phyloP scores from a whole-genome alignment of 2,329 filamentous ascomycete species.

The Dactylellina leptospora region DNA sequence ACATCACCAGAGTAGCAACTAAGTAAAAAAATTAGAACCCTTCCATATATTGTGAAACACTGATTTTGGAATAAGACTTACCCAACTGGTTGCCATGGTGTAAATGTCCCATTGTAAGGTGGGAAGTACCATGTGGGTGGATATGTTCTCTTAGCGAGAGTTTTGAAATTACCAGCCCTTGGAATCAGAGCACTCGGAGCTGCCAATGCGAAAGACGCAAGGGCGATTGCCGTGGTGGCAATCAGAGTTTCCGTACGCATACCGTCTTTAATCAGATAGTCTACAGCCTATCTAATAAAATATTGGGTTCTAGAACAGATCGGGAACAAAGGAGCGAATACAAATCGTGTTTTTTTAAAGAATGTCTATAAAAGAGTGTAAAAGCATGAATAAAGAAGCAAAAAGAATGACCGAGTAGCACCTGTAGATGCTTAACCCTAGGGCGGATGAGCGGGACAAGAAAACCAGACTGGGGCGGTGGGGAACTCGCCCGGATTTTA shows the following conservation, averaged over 20 bases:
- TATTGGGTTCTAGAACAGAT: too few relatives aligned
- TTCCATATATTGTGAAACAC: neutral
- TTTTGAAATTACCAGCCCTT: neutral
- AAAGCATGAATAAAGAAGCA: too few relatives aligned
- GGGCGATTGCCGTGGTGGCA: slow-evolving; percentile 12
- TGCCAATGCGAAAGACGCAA: slow-evolving; percentile 9
- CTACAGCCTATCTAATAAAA: too few relatives aligned
- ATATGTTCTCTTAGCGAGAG: slow-evolving; percentile 2
- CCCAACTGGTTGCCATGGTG: neutral
- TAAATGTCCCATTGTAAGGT: slow-evolving; percentile 1
- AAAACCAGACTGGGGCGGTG: too few relatives aligned
- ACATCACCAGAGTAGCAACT: slow-evolving; percentile 21
- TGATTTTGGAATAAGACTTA: neutral
- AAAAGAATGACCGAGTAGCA: too few relatives aligned
- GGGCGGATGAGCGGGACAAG: too few relatives aligned
- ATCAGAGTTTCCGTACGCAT: slow-evolving; percentile 7
- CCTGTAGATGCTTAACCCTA: too few relatives aligned
- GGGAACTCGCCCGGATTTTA: too few relatives aligned
- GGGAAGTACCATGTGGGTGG: slow-evolving; percentile 5
- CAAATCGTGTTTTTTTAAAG: too few relatives aligned
- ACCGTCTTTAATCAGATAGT: too few relatives aligned
- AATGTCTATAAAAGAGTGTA: too few relatives aligned
- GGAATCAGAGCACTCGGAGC: neutral
- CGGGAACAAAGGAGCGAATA: too few relatives aligned
- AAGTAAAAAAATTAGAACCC: neutral